phyloP scores from a whole-genome alignment of 805 yeast genomes.

The Pichia heedii region DNA sequence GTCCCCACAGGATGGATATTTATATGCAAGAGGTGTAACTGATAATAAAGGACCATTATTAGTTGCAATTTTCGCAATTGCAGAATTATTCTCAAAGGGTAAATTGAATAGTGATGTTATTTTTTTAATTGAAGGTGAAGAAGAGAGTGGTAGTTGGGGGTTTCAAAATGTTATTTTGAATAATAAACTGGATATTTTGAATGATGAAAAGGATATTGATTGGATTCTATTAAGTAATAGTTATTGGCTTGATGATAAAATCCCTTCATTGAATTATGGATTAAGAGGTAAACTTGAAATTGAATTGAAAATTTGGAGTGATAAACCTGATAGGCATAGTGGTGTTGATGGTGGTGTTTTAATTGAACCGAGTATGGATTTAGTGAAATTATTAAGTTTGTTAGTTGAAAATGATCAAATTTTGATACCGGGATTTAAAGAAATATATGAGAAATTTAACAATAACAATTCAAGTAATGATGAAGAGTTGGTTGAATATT shows the following conservation, averaged over 20 bases:
- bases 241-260: constrained; percentile 83
- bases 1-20: constrained; percentile 71
- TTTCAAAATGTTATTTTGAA: constrained; percentile 57
- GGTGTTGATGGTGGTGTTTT: constrained; percentile 94
- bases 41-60: constrained; percentile 93
- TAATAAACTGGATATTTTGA: constrained; percentile 48
- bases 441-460: constrained; percentile 1
- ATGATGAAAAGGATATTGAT: constrained; percentile 42
- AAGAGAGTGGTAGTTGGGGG: constrained; percentile 87
- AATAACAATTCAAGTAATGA: neutral
- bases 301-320: constrained; percentile 59
- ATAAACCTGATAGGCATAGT: constrained; percentile 83
- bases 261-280: constrained; percentile 92
- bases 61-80: constrained; percentile 82
- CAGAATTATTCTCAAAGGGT: constrained; percentile 47
- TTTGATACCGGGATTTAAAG: constrained; percentile 44
- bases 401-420: constrained; percentile 52
- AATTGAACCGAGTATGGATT: constrained; percentile 82
- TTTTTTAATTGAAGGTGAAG: constrained; percentile 89
- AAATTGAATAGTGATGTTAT: constrained; percentile 63
- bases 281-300: constrained; percentile 85
- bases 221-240: constrained; percentile 88
- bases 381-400: constrained; percentile 61
- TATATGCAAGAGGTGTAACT: constrained; percentile 87
- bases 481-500: neutral